Evolutionary conservation across 2,329 filamentous ascomycete species (phyloP).

Genomic region (Leptographium procerum): DNA sequence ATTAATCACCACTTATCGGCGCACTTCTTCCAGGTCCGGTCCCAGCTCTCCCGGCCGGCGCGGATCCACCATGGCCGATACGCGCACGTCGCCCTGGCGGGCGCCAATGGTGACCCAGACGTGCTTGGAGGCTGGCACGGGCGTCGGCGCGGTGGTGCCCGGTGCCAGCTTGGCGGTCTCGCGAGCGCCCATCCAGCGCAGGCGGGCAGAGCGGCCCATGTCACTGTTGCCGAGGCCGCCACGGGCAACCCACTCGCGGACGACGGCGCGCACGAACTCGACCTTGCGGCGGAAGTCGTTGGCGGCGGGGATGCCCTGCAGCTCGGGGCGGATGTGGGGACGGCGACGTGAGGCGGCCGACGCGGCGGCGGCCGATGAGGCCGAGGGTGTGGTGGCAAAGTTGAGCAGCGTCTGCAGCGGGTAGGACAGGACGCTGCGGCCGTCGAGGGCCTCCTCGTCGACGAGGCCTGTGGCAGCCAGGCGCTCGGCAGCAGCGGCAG

Average conservation of each 20-base stretch:
- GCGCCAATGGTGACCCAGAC: constrained; percentile 61
- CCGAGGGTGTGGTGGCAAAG: constrained; percentile 31
- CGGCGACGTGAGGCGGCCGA: constrained; percentile 39
- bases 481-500: constrained; percentile 55
- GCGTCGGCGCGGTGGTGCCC: constrained; percentile 17
- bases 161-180: constrained; percentile 33
- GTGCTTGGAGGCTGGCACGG: constrained; percentile 37
- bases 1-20: constrained; percentile 11
- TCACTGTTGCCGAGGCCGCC: constrained; percentile 58
- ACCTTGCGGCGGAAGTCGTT: constrained; percentile 68
- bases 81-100: constrained; percentile 44
- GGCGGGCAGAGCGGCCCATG: constrained; percentile 41
- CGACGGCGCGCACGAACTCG: constrained; percentile 55
- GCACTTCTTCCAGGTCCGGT: constrained; percentile 39
- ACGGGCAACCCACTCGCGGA: constrained; percentile 60
- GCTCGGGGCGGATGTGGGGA: constrained; percentile 47
- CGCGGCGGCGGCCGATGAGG: constrained; percentile 10
- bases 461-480: constrained; percentile 56
- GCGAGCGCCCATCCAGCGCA: constrained; percentile 47
- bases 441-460: constrained; percentile 56
- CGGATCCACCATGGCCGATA: constrained; percentile 44
- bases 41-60: constrained; percentile 41
- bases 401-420: constrained; percentile 64
- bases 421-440: constrained; percentile 60
- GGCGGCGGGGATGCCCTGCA: constrained; percentile 54